Evolutionary conservation across 257 asterid species (phyloP).

Genomic region (Gardenia jasminoides): DNA sequence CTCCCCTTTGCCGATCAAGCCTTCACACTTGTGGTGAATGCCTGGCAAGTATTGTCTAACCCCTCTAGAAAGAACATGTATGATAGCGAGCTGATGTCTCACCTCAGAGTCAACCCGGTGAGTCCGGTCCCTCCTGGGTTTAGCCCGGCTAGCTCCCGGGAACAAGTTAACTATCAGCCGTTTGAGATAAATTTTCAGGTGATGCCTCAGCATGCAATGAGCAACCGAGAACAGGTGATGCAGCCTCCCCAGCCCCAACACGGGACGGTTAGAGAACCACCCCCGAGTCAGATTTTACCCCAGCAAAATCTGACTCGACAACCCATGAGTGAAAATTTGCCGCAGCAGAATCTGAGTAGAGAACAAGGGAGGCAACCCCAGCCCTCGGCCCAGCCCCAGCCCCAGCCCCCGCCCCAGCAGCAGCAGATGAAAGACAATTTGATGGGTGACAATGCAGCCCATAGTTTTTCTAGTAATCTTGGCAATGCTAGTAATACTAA

Average conservation of each 20-base stretch:
- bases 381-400: conserved; percentile 13
- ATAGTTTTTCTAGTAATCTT: conserved; percentile 14
- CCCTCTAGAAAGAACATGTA: conserved; percentile 58
- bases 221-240: conserved; percentile 17
- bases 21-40: conserved; percentile 66
- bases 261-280: conserved; percentile 11
- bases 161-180: conserved; percentile 25
- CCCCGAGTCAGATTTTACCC: conserved; percentile 17
- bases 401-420: neutral
- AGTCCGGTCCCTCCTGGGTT: conserved; percentile 9
- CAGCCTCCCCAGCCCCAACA: conserved; percentile 15
- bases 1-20: conserved; percentile 82
- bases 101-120: conserved; percentile 21
- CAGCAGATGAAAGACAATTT: conserved; percentile 4
- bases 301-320: conserved; percentile 21
- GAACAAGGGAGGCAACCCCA: conserved; percentile 16
- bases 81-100: conserved; percentile 55
- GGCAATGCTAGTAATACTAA: neutral
- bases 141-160: conserved; percentile 17
- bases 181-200: conserved; percentile 21
- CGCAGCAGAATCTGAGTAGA: conserved; percentile 5
- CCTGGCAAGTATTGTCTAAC: conserved; percentile 78
- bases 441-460: conserved; percentile 8
- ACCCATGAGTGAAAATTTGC: neutral
- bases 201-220: conserved; percentile 19